These are phyloP conservation scores for Phyllosticta capitalensis DNA, from an alignment of 2,329 filamentous ascomycete species.

Conservation along the genomic window DNA sequence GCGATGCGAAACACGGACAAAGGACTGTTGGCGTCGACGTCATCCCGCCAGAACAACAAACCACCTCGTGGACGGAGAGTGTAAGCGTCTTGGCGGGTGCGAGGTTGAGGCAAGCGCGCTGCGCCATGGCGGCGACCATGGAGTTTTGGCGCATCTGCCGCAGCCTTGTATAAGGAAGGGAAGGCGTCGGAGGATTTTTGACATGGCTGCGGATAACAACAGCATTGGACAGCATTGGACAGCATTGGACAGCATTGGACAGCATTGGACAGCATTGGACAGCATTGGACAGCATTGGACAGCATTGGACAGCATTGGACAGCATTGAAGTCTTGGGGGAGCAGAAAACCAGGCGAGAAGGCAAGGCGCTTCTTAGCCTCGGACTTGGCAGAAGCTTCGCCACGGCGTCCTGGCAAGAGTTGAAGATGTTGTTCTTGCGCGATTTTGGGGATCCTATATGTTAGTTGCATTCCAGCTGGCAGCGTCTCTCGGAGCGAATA, in stretches of 20 bases:
- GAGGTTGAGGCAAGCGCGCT: not conserved
- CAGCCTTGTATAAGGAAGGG: not conserved
- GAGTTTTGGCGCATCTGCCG: not conserved
- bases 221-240: not conserved
- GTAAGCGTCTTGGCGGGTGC: not conserved
- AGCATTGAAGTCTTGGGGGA: no score
- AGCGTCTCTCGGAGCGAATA: not conserved
- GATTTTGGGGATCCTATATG: not conserved
- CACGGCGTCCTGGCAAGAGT: not conserved
- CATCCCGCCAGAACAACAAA: not conserved
- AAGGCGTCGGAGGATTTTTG: not conserved
- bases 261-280: no score
- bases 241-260: no score
- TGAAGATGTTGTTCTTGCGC: not conserved
- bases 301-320: no score
- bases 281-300: no score
- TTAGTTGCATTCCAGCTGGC: no score
- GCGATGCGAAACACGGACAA: not conserved
- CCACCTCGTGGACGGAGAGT: no score
- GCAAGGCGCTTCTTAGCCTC: not conserved
- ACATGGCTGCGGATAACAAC: no score
- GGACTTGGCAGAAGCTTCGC: not conserved
- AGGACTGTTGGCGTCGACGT: not conserved
- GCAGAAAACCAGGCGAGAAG: no score
- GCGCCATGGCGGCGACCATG: not conserved